phyloP scores from a whole-genome alignment of 2,329 filamentous ascomycete species.

The Pyricularia pennisetigena region DNA sequence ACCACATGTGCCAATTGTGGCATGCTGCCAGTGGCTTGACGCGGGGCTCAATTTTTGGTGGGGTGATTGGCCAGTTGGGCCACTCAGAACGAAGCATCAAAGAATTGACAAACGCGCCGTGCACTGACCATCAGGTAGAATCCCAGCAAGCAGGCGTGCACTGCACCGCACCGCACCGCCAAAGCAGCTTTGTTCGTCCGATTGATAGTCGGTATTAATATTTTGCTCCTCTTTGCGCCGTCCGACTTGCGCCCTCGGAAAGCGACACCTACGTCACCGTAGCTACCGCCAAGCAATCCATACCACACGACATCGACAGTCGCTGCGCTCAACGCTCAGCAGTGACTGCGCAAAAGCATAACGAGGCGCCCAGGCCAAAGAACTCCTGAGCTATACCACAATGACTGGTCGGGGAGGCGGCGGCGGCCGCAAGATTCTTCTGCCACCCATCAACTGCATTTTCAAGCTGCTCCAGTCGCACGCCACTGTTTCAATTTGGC shows the following conservation, averaged over 20 bases:
- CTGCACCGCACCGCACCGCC: not conserved
- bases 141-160: not conserved
- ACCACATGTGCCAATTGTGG: not conserved
- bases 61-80: not conserved
- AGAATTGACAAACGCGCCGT: not conserved
- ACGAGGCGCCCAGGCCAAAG: not conserved
- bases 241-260: not conserved
- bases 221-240: not conserved
- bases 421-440: conserved; percentile 48
- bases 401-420: conserved; percentile 53
- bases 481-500: conserved; percentile 84
- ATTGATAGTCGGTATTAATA: not conserved
- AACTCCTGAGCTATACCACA: conserved; percentile 9
- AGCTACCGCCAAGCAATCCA: not conserved
- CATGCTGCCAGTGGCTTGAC: not conserved
- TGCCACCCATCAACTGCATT: conserved; percentile 69
- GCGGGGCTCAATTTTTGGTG: conserved; percentile 1
- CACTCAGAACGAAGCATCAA: not conserved
- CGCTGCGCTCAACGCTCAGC: not conserved
- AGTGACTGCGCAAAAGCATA: not conserved
- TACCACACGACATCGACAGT: not conserved
- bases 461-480: conserved; percentile 82
- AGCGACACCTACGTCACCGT: not conserved
- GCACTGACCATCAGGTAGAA: not conserved
- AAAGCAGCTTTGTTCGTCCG: not conserved